Conservation (phyloP, 2,329 filamentous ascomycete genomes). For the Dryadomyces quercivorus region DNA sequence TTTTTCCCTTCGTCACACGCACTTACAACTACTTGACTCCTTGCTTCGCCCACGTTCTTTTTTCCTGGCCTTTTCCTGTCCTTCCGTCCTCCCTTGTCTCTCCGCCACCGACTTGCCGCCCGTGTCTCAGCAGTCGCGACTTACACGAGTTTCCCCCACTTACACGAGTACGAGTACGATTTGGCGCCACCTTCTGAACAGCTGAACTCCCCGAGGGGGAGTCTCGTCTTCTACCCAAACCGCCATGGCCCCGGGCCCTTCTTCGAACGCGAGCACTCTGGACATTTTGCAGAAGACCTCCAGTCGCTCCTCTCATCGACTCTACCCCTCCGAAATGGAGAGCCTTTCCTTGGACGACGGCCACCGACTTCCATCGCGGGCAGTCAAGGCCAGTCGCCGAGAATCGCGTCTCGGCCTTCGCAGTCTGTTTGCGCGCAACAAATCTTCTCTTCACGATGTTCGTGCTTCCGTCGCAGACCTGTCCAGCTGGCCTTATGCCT, state of each 20-base stretch:
- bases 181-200: neutral
- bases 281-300: conserved; percentile 15
- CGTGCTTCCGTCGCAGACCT: conserved; percentile 35
- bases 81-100: neutral
- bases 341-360: conserved; percentile 19
- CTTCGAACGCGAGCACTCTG: neutral
- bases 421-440: conserved; percentile 28
- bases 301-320: conserved; percentile 21
- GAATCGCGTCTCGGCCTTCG: conserved; percentile 41
- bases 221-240: neutral
- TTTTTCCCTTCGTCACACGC: neutral
- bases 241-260: neutral
- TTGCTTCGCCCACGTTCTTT: neutral
- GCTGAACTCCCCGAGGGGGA: too few species aligned
- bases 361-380: conserved; percentile 29
- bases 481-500: conserved; percentile 28
- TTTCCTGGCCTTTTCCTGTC: neutral
- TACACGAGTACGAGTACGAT: neutral
- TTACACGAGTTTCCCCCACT: neutral
- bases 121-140: neutral
- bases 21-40: neutral
- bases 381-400: conserved; percentile 28
- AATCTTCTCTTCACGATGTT: conserved; percentile 18
- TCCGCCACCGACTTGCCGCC: neutral
- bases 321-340: conserved; percentile 25